Conservation (phyloP, 2,329 filamentous ascomycete genomes). For the Pezicula carpinea region DNA sequence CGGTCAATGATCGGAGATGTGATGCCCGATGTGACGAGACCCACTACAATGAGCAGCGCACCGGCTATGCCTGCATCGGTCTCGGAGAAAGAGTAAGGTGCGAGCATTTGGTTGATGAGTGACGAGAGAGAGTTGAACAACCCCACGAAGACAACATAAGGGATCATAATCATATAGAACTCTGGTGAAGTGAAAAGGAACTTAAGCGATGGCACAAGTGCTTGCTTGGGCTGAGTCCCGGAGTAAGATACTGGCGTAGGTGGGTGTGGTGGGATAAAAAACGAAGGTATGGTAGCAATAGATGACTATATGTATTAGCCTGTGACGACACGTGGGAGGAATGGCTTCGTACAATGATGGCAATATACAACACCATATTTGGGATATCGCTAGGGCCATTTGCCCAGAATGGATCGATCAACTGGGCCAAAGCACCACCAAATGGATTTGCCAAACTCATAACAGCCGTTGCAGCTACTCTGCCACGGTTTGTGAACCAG, state of each 20-base stretch:
- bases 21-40: constrained; percentile 72
- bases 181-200: constrained; percentile 58
- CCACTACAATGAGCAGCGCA: constrained; percentile 83
- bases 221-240: constrained; percentile 48
- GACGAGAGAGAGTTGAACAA: constrained; percentile 92
- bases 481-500: constrained; percentile 84
- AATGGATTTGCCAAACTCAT: constrained; percentile 85
- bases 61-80: constrained; percentile 86
- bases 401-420: constrained; percentile 76
- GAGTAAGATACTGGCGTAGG: constrained; percentile 72
- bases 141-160: constrained; percentile 82
- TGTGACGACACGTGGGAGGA: neutral
- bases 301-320: constrained; percentile 42
- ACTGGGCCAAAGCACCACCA: constrained; percentile 81
- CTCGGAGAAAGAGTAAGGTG: constrained; percentile 79
- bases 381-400: constrained; percentile 61
- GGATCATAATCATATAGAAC: constrained; percentile 75
- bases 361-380: constrained; percentile 77
- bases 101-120: constrained; percentile 83
- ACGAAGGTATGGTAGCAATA: constrained; percentile 64
- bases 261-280: constrained; percentile 73
- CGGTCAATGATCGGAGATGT: constrained; percentile 79
- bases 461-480: constrained; percentile 82
- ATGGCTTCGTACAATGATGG: constrained; percentile 67
- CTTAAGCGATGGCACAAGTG: constrained; percentile 44